Evolutionary conservation across 192 early-diverging fungal species (phyloP).

Genomic region (Backusella tarrabulga): DNA sequence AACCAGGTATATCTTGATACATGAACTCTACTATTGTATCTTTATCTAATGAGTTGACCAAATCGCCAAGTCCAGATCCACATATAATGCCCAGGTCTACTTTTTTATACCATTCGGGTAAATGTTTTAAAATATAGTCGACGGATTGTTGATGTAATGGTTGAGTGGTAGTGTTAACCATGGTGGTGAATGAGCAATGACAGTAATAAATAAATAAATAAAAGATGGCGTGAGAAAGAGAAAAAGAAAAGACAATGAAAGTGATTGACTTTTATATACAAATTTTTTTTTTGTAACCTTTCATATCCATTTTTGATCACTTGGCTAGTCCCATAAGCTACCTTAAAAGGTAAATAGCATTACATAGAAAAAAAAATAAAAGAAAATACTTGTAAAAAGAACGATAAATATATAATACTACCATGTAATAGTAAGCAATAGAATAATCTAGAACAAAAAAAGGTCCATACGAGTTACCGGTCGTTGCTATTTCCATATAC

Average conservation of each 20-base stretch:
- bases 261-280: neutral
- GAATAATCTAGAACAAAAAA: no score
- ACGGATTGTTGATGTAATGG: neutral
- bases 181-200: neutral
- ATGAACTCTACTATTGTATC: slow-evolving; percentile 59
- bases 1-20: slow-evolving; percentile 84
- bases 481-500: no score
- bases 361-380: neutral
- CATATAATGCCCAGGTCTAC: slow-evolving; percentile 79
- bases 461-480: no score
- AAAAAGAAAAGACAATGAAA: neutral
- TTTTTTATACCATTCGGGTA: slow-evolving; percentile 33
- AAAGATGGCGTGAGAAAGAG: neutral
- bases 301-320: neutral
- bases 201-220: neutral
- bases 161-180: neutral
- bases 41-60: slow-evolving; percentile 64
- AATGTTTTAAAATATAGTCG: neutral
- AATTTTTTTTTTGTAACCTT: neutral
- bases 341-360: neutral
- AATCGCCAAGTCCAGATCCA: slow-evolving; percentile 78
- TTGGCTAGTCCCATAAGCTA: no score
- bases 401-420: no score
- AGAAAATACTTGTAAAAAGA: neutral
- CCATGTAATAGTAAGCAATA: no score